These are phyloP conservation scores for Paramecium sexaurelia DNA, from an alignment of 73 alveolate species.

Conservation along the genomic window DNA sequence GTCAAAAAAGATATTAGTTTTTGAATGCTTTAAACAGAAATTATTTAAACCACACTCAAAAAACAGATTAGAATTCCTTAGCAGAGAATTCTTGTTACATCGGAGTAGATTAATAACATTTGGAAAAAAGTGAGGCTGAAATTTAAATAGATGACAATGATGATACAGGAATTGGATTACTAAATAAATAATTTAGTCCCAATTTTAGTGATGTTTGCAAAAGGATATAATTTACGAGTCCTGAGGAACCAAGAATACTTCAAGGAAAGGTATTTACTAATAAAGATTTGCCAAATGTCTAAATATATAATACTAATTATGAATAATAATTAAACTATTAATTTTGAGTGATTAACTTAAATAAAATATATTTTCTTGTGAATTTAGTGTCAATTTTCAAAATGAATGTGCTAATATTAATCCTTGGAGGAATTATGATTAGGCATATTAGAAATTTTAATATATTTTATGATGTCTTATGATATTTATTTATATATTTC, in stretches of 20 bases:
- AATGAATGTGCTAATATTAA: too few relatives aligned
- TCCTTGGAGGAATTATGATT: too few relatives aligned
- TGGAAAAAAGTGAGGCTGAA: not conserved
- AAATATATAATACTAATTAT: not conserved
- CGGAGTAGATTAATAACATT: not conserved
- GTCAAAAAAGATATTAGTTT: not conserved
- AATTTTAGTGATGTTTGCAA: not conserved
- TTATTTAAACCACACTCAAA: not conserved
- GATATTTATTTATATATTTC: not conserved
- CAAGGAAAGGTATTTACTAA: not conserved
- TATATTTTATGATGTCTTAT: not conserved
- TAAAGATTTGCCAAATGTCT: not conserved
- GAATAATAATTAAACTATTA: not conserved
- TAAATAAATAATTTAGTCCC: slow-evolving; percentile 15
- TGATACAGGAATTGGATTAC: not conserved
- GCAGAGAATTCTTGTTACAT: not conserved
- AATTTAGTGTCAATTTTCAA: not conserved
- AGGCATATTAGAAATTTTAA: not conserved
- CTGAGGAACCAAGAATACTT: not conserved
- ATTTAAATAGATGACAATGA: slow-evolving; percentile 5
- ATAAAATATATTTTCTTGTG: not conserved
- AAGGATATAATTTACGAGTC: not conserved
- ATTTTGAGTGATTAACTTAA: not conserved
- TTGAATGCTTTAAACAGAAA: not conserved
- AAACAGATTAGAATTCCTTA: not conserved